These are phyloP conservation scores for Fusarium multiceps DNA, from an alignment of 2,329 filamentous ascomycete species.

Conservation along the genomic window DNA sequence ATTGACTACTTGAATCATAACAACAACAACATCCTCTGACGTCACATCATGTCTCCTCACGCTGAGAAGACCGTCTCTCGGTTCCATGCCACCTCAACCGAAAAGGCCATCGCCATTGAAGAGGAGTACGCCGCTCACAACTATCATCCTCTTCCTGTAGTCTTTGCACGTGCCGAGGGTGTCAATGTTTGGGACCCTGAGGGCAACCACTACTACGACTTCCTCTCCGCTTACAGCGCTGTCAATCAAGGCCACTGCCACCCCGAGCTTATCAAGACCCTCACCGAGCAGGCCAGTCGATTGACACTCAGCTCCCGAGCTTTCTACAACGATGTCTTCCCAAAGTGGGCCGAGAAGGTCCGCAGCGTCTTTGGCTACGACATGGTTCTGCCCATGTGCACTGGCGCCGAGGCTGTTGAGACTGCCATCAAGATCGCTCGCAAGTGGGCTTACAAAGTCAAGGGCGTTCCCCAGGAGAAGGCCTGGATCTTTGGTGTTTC, in stretches of 20 bases:
- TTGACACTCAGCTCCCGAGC: constrained; percentile 55
- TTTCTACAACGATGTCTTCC: constrained; percentile 40
- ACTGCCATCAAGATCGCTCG: constrained; percentile 39
- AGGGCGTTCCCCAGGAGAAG: constrained; percentile 38
- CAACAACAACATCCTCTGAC: constrained; percentile 5
- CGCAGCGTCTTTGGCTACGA: constrained; percentile 38
- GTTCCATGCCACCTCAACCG: constrained; percentile 82
- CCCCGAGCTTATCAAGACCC: constrained; percentile 90
- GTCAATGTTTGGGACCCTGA: constrained; percentile 97
- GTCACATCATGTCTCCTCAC: constrained; percentile 66
- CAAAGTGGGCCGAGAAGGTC: constrained; percentile 41
- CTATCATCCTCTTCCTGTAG: constrained; percentile 96
- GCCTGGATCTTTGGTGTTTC: constrained; percentile 40
- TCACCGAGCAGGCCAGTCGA: constrained; percentile 88
- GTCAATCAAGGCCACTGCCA: constrained; percentile 56
- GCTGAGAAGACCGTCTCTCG: constrained; percentile 58
- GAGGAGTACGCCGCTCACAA: constrained; percentile 93
- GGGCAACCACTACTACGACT: constrained; percentile 94
- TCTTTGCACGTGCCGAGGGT: constrained; percentile 87
- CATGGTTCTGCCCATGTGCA: constrained; percentile 38
- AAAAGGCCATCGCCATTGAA: constrained; percentile 83
- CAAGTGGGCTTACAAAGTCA: constrained; percentile 40
- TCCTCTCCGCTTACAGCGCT: constrained; percentile 84
- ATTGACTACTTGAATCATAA: constrained; percentile 13
- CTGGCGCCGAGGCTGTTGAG: constrained; percentile 38